Percentiles rank a stretch among this genome's conserved stretches.
phyloP scores from a whole-genome alignment of 352 stramenopile genomes.

The Blastocystis sp. region DNA sequence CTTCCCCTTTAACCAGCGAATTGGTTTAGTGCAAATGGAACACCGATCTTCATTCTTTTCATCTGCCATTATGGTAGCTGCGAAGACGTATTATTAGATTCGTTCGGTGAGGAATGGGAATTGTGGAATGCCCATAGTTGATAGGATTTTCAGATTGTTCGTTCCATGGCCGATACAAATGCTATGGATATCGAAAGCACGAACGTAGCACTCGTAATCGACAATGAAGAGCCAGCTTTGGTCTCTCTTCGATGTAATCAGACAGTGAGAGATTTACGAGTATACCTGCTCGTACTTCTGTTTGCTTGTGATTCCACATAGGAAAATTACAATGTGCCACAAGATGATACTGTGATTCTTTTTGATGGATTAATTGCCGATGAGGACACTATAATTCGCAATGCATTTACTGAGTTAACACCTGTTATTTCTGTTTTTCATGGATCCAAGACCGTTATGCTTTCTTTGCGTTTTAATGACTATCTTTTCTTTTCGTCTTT shows the following conservation, averaged over 20 bases:
- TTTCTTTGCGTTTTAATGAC: constrained; percentile 14
- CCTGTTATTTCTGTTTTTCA: neutral
- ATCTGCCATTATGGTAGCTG: neutral
- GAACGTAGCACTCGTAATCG: neutral
- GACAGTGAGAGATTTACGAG: neutral
- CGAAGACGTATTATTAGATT: too few species aligned
- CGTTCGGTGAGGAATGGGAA: too few species aligned
- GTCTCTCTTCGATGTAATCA: neutral
- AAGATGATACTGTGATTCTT: neutral
- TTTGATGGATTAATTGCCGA: constrained; percentile 13
- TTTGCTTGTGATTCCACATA: neutral
- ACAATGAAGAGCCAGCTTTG: neutral
- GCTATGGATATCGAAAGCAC: neutral
- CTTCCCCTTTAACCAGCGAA: neutral
- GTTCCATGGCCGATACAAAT: neutral
- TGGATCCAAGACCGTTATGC: neutral
- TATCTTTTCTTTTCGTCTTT: neutral
- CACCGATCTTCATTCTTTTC: neutral
- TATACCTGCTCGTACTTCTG: neutral
- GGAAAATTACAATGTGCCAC: neutral
- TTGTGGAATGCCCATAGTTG: neutral
- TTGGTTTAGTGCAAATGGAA: neutral
- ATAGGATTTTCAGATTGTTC: neutral
- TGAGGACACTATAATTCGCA: neutral
- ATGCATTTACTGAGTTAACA: neutral